phyloP scores from a whole-genome alignment of 1,284 basidiomycete species.

The Ustilago hordei region DNA sequence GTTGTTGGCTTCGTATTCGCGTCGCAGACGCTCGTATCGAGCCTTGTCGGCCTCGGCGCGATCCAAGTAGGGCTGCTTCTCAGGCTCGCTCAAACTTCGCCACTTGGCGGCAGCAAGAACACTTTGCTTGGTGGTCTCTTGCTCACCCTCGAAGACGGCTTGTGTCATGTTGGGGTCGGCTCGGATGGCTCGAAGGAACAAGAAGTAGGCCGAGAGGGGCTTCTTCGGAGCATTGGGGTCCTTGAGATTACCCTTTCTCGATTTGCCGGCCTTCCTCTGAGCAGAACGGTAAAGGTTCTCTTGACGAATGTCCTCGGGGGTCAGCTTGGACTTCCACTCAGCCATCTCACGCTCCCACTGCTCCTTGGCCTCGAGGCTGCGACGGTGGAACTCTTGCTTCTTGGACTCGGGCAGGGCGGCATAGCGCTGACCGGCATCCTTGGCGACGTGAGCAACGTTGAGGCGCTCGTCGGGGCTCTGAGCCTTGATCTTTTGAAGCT shows the following conservation, averaged over 20 bases:
- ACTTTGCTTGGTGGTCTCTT: slow-evolving; percentile 93
- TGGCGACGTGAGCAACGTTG: slow-evolving; percentile 94
- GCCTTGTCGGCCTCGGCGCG: slow-evolving; percentile 64
- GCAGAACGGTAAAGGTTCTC: slow-evolving; percentile 92
- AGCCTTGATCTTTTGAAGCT: slow-evolving; percentile 85
- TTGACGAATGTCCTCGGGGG: slow-evolving; percentile 92
- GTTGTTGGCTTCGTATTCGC: slow-evolving; percentile 59
- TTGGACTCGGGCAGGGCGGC: slow-evolving; percentile 81
- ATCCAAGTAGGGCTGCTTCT: slow-evolving; percentile 73
- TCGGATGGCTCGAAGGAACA: slow-evolving; percentile 80
- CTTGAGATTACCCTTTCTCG: slow-evolving; percentile 92
- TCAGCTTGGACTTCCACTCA: slow-evolving; percentile 87
- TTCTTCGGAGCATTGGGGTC: slow-evolving; percentile 97
- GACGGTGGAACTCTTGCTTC: slow-evolving; percentile 73
- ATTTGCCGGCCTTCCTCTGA: slow-evolving; percentile 92
- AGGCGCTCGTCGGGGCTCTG: slow-evolving; percentile 75
- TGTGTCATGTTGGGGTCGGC: slow-evolving; percentile 67
- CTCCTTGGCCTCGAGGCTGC: slow-evolving; percentile 85
- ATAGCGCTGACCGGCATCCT: slow-evolving; percentile 92
- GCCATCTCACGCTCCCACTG: slow-evolving; percentile 81
- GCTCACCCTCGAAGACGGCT: slow-evolving; percentile 90
- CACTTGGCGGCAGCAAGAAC: slow-evolving; percentile 91
- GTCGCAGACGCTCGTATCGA: slow-evolving; percentile 60
- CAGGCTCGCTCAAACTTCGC: slow-evolving; percentile 89
- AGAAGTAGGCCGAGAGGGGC: slow-evolving; percentile 91